Evolutionary conservation across 2,329 filamentous ascomycete species (phyloP), one percentile per base, ranked within the genome.

Genomic region (Tolypocladium sp.): DNA sequence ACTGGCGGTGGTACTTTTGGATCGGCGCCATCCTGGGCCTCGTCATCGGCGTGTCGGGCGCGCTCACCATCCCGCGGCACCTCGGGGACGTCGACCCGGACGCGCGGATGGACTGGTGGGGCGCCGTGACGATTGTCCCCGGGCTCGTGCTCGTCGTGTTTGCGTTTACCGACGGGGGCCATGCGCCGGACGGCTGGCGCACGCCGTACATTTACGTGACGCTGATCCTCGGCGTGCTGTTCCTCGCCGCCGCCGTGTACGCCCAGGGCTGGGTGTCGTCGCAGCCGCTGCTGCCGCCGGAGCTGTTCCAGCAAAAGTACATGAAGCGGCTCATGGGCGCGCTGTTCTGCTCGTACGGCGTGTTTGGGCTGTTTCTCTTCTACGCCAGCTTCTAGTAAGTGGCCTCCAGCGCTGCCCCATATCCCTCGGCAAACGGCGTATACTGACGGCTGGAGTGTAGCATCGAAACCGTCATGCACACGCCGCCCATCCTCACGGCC

Each of bases 1-100:
- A 69, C 0, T 91, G 87, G 86, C 70, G 81, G 4, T 89, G 84
- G 85, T 90, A 88, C 68, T 91, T 90, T 67, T 91, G 80, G 74
- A 79, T 90, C 55, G 87, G 87, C 1, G 66, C 71, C 60, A 68
- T 75, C 41, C 61, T 76, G 56, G 65, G 73, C 13, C 77, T 81
- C 0, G 46, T 84, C 27, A 66, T 82, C 2, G 79, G 77, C 13
- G 74, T 78, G 58, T 78, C 79, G 46, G 74, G 72, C 13, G 63
- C 71, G 35, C 59, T 77, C 37, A 73, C 71, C n/a, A 72, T 79
- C 30, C 77, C 77, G 0, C 67, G 67, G 5, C 66, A 70, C 46
- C 65, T 70, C 57, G 61, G 66, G 57, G 41, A 71, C 13, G 55
- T 65, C 1, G 64, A 68, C 20, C 58, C 64, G 2, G 55, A 52